Evolutionary conservation across 2,329 filamentous ascomycete species (phyloP).

Genomic region (Microdochium trichocladiopsis): DNA sequence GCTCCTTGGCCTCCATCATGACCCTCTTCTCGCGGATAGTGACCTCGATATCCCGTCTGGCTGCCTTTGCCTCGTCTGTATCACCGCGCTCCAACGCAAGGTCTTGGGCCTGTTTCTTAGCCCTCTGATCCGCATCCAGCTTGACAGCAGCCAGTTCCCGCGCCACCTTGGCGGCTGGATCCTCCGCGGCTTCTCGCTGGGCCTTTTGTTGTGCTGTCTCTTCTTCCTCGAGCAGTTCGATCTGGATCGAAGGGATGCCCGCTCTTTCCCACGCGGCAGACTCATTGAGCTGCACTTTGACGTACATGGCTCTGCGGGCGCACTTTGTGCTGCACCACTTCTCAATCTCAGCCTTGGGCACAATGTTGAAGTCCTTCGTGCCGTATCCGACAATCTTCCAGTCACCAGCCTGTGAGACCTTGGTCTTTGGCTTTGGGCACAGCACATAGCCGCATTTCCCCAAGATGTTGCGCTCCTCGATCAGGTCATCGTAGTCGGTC

Average conservation of each 20-base stretch:
- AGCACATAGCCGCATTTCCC: conserved; percentile 77
- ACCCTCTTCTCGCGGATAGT: conserved; percentile 45
- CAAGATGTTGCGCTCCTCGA: conserved; percentile 83
- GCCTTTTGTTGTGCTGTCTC: conserved; percentile 37
- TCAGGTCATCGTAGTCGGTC: conserved; percentile 79
- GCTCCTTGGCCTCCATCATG: conserved; percentile 28
- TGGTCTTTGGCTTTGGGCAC: conserved; percentile 59
- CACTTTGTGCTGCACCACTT: conserved; percentile 83
- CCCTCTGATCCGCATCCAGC: conserved; percentile 34
- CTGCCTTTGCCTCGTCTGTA: conserved; percentile 3
- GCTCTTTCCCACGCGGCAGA: conserved; percentile 79
- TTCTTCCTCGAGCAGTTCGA: conserved; percentile 63
- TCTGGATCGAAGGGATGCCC: conserved; percentile 45
- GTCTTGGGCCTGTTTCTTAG: conserved; percentile 29
- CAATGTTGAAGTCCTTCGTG: conserved; percentile 55
- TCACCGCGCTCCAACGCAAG: conserved; percentile 45
- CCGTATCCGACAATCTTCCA: conserved; percentile 57
- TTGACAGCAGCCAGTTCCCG: conserved; percentile 32
- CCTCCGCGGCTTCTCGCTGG: conserved; percentile 12
- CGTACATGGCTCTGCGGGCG: conserved; percentile 71
- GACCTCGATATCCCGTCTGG: conserved; percentile 20
- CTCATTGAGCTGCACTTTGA: conserved; percentile 83
- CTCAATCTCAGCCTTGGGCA: conserved; percentile 65
- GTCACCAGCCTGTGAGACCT: conserved; percentile 48
- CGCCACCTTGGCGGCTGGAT: conserved; percentile 13